phyloP scores from a whole-genome alignment of 2,329 filamentous ascomycete genomes.

The Trichoderma polysporum region DNA sequence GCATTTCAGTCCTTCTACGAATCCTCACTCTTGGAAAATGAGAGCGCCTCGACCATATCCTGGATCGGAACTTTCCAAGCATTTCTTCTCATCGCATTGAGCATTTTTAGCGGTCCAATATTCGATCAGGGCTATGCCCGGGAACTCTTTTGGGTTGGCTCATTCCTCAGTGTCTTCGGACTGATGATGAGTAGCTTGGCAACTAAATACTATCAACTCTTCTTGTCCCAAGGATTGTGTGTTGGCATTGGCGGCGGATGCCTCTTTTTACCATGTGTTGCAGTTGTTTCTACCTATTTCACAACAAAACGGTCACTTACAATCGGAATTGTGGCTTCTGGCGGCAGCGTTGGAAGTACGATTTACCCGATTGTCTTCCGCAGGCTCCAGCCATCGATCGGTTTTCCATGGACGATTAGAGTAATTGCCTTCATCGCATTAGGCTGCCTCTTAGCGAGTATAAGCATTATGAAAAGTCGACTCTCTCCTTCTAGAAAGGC shows the following conservation, averaged over 20 bases:
- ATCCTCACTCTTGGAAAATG: neutral
- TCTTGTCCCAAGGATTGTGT: neutral
- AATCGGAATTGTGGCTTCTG: slow-evolving; percentile 43
- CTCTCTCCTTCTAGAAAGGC: slow-evolving; percentile 34
- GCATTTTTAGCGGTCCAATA: slow-evolving; percentile 40
- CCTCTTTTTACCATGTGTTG: slow-evolving; percentile 40
- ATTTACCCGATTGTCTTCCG: slow-evolving; percentile 40
- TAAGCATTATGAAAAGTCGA: slow-evolving; percentile 26
- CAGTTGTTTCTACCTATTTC: slow-evolving; percentile 40
- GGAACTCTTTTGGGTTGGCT: slow-evolving; percentile 34
- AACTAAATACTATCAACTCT: slow-evolving; percentile 42
- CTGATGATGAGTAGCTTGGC: slow-evolving; percentile 40
- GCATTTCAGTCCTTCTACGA: slow-evolving; percentile 38
- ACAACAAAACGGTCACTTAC: slow-evolving; percentile 39
- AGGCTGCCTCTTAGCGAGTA: neutral
- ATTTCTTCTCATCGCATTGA: slow-evolving; percentile 39
- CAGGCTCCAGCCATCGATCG: slow-evolving; percentile 30
- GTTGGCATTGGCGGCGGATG: slow-evolving; percentile 44
- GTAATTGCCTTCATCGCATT: neutral
- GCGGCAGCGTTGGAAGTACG: slow-evolving; percentile 40
- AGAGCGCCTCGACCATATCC: slow-evolving; percentile 32
- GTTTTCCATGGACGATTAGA: slow-evolving; percentile 36
- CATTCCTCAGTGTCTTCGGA: slow-evolving; percentile 38
- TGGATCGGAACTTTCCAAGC: slow-evolving; percentile 41
- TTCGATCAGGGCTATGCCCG: slow-evolving; percentile 42